Evolutionary conservation across 2,329 filamentous ascomycete species (phyloP), one percentile per base, ranked within the genome.

Genomic region (Myriosclerotinia curreyana): DNA sequence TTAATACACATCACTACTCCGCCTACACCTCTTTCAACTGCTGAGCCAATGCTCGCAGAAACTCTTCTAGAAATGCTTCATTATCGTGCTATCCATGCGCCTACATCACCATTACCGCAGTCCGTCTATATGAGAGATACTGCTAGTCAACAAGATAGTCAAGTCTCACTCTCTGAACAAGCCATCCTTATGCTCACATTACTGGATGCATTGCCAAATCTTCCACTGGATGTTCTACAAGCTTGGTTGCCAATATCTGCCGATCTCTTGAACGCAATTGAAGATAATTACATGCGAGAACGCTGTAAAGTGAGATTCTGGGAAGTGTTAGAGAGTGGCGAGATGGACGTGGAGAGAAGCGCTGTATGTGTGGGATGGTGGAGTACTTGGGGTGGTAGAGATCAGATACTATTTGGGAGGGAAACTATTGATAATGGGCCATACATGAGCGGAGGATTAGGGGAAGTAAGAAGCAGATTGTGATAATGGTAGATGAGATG

Each of bases 301-400:
- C 75, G 78, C 51, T 87, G 86, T 64, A 82, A 83, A 67, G 79
- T 82, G 66, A 78, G 87, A 60, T 86, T 89, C 70, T 91, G 88
- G 88, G 85, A 89, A 65, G 81, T 85, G 2, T 69, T 91, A 15
- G 73, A 74, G 56, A 81, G 81, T 66, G 87, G 87, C 1, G 87
- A 90, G 73, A 89, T 91, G 86, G 87, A 90, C 76, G 82, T 89
- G 36, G 85, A 89, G 69, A 80, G 87, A 53, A 86, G 86, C 28
- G 80, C 83, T 66, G 78, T 85, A 60, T 88, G 86, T 70, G 86
- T 90, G 51, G 81, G 80, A 5, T 91, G 88, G 88, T 90, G 88
- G 88, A 83, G 80, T 46, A 73, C 67, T 42, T 86, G 83, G 34
- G 78, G 79, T 22, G 72, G 73, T 11, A 69, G 72, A 59, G 69